Conservation (phyloP, 345 rosid genomes). For the Pistacia integerrima region DNA sequence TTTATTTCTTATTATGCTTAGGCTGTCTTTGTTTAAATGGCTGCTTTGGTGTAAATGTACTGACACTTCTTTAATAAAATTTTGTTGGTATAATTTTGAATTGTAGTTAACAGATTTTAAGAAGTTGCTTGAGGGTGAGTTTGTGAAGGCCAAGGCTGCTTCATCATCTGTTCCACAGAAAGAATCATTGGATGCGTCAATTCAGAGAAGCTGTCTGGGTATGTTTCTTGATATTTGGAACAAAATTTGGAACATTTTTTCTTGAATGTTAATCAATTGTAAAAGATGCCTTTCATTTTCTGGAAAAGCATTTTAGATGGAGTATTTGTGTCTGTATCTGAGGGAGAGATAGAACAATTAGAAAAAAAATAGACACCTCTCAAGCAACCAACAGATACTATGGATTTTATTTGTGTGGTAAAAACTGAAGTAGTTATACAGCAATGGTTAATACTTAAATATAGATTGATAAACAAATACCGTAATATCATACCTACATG, state of each 20-base stretch:
- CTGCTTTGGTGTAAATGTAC: background rate
- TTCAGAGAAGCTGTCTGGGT: slow-evolving; percentile 89
- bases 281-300: background rate
- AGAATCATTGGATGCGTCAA: slow-evolving; percentile 59
- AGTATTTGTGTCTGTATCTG: background rate
- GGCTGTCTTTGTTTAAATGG: background rate
- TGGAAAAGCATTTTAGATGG: background rate
- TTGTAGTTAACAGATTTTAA: slow-evolving; percentile 76
- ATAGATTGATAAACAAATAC: too few species aligned
- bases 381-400: slow-evolving; percentile 5
- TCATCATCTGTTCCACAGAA: slow-evolving; percentile 46
- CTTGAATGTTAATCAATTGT: background rate
- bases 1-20: slow-evolving; percentile 5
- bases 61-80: background rate
- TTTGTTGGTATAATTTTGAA: slow-evolving; percentile 21
- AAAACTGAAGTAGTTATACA: background rate
- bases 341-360: background rate
- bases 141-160: slow-evolving; percentile 48
- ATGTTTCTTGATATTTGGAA: slow-evolving; percentile 25
- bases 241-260: background rate
- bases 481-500: background rate
- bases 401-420: background rate
- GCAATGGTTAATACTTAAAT: background rate
- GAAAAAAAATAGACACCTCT: background rate
- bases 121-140: slow-evolving; percentile 64